Percentiles rank a stretch among this genome's conserved stretches.
These are phyloP conservation scores for Tillandsia fasciculata DNA, from an alignment of 176 grass and related monocot species.

Conservation along the genomic window DNA sequence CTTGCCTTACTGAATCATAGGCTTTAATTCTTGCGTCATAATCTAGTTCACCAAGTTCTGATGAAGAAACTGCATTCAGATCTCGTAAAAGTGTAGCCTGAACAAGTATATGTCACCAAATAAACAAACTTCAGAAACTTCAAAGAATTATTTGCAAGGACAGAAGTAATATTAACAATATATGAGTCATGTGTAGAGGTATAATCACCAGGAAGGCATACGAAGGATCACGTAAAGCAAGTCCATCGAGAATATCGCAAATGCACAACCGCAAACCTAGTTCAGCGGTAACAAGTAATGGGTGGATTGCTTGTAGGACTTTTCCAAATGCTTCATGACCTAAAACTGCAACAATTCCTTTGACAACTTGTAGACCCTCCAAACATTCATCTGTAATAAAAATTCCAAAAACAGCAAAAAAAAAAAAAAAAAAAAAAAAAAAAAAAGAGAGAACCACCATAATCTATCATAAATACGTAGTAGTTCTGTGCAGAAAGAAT, in stretches of 20 bases:
- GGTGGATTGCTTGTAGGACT: slow-evolving; percentile 58
- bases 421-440: background rate
- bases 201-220: slow-evolving; percentile 55
- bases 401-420: slow-evolving; percentile 13
- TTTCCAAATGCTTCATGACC: slow-evolving; percentile 38
- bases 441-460: background rate
- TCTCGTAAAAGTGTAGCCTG: slow-evolving; percentile 67
- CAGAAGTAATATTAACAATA: slow-evolving; percentile 12
- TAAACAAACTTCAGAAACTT: slow-evolving; percentile 4
- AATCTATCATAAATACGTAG: background rate
- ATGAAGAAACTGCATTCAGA: slow-evolving; percentile 79
- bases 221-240: slow-evolving; percentile 57
- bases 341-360: slow-evolving; percentile 58
- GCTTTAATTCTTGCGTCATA: slow-evolving; percentile 61
- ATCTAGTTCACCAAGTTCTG: slow-evolving; percentile 74
- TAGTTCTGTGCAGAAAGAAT: no score
- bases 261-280: slow-evolving; percentile 63
- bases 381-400: slow-evolving; percentile 52
- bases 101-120: slow-evolving; percentile 5
- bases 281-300: slow-evolving; percentile 59
- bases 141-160: slow-evolving; percentile 8
- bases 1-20: slow-evolving; percentile 43
- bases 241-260: slow-evolving; percentile 55
- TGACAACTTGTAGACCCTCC: slow-evolving; percentile 61
- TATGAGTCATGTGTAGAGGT: slow-evolving; percentile 8